Evolutionary conservation across 1,284 basidiomycete genomes (phyloP).

Genomic region (Ceratorhiza oryzae-sativae): DNA sequence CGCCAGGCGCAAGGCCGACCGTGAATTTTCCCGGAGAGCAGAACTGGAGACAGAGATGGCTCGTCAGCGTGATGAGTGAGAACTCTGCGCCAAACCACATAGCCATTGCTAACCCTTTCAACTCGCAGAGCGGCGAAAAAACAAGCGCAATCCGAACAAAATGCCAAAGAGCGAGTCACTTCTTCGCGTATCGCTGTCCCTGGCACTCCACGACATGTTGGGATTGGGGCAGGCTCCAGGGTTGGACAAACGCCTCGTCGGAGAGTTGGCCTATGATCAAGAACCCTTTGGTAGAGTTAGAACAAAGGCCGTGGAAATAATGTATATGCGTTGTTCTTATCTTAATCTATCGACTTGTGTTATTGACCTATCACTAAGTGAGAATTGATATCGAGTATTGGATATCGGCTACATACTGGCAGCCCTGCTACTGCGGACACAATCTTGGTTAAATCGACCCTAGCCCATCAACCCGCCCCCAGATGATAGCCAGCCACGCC

Average conservation of each 20-base stretch:
- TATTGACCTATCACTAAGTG: background rate
- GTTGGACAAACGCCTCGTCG: conserved; percentile 57
- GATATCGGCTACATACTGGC: too few relatives aligned
- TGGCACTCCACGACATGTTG: conserved; percentile 77
- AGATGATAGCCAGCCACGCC: too few relatives aligned
- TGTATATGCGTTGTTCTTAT: conserved; percentile 13
- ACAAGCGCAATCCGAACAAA: conserved; percentile 69
- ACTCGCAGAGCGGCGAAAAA: conserved; percentile 66
- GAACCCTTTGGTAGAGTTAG: background rate
- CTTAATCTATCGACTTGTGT: background rate
- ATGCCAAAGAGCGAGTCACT: conserved; percentile 65
- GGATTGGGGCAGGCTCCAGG: conserved; percentile 65
- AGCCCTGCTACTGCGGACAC: too few relatives aligned
- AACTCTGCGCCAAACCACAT: conserved; percentile 43
- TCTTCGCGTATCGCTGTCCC: conserved; percentile 75
- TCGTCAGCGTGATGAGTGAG: conserved; percentile 83
- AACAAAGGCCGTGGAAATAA: background rate
- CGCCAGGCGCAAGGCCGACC: conserved; percentile 73
- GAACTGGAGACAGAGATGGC: conserved; percentile 93
- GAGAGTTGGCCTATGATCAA: conserved; percentile 48
- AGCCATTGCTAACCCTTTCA: conserved; percentile 39
- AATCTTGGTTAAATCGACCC: too few relatives aligned
- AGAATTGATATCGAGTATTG: too few relatives aligned
- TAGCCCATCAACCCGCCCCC: too few relatives aligned
- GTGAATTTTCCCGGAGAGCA: conserved; percentile 87